Percentiles rank a stretch among this genome's conserved stretches.
Conservation (phyloP, 2,329 filamentous ascomycete species). For the Claviceps fusiformis region DNA sequence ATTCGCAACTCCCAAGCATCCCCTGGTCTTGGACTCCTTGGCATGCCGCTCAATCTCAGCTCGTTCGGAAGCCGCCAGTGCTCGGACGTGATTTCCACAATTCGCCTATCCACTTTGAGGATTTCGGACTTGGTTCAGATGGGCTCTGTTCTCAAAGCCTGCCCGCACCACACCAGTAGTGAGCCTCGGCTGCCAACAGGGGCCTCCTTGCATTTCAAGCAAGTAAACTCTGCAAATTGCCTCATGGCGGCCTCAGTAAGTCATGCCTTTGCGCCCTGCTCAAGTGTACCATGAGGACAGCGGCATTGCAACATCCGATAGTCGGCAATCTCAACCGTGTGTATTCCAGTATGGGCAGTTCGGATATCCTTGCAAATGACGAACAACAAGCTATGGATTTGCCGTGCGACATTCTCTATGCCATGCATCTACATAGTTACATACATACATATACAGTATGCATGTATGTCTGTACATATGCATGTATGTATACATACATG, state of each 20-base stretch:
- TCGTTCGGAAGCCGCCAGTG: conserved; percentile 1
- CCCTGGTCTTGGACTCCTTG: neutral
- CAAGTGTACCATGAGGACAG: neutral
- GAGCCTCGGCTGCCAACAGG: neutral
- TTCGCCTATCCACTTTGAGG: neutral
- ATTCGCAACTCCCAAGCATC: neutral
- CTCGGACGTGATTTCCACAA: conserved; percentile 3
- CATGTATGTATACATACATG: neutral
- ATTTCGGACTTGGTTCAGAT: conserved; percentile 3
- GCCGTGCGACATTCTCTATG: neutral
- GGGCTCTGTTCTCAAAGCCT: neutral
- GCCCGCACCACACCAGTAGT: neutral
- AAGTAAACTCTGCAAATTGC: neutral
- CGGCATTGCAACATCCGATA: neutral
- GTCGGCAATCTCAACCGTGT: neutral
- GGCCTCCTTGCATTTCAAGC: conserved; percentile 1
- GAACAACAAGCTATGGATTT: neutral
- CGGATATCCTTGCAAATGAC: neutral
- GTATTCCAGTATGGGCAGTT: neutral
- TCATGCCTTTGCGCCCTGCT: neutral
- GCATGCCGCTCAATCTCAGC: conserved; percentile 2
- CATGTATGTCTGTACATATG: too few relatives aligned
- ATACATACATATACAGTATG: neutral
- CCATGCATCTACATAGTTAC: neutral
- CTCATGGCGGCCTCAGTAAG: neutral